Base-by-base conservation (phyloP, 225 moss, liverwort and hornwort genomes). In the Asterella californica region DNA sequence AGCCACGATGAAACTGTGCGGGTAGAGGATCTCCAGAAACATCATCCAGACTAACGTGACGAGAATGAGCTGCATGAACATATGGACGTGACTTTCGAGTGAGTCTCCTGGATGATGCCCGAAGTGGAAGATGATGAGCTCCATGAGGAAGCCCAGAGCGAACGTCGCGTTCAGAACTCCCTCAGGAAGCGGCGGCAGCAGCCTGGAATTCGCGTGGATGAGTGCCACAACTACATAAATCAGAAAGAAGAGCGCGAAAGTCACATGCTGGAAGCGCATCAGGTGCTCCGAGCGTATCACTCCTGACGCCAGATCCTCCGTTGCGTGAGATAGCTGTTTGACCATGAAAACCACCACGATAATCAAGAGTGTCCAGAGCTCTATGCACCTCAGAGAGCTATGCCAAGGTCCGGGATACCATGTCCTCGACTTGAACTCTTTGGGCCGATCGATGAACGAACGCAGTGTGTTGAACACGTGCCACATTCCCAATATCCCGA, bases 241-340 rank as follows among this genome's bases (percentile, higher is more conserved):
- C 1, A 93, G 82, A 72, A 91, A 91, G 84, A 93, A 89, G 50
- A 88, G 82, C 9, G 90, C 76, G 77, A 93, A 93, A 0, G 80
- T 79, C 18, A 93, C 93, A 57, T 93, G 93, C 74, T 93, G 93
- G 76, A 90, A 93, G 60, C 93, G 80, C 15, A 88, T 87, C 14
- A 93, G 84, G 72, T 93, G 93, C 77, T 75, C 78, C 72, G 83
- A 64, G 30, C 62, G 19, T 54, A 93, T 93, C 27, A 81, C 29
- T 2, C 93, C 93, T 0, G 86, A 81, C 10, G 83, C 83, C 32
- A 93, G 32, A 84, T 91, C 90, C 49, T 55, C 57, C 0, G 85
- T 85, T 15, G 91, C 86, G 55, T 82, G 89, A 0, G 93, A 93
- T 34, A 93, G 77, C 70, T 93, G 93, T 84, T 90, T 91, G 67